phyloP scores from a whole-genome alignment of 2,329 filamentous ascomycete genomes.

The Massarina eburnea region DNA sequence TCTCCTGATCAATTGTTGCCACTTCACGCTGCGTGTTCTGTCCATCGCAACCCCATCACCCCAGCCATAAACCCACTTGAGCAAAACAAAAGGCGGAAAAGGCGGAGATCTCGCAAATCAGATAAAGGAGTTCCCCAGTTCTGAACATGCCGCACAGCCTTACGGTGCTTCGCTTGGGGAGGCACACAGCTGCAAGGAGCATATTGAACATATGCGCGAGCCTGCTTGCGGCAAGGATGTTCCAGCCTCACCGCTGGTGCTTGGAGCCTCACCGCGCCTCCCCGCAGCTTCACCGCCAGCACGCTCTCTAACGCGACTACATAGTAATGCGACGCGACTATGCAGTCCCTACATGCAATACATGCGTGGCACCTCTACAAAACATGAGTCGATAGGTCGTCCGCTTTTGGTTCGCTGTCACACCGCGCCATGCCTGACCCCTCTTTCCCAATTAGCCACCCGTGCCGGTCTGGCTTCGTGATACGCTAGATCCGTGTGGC shows the following conservation, averaged over 20 bases:
- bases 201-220: slow-evolving; percentile 9
- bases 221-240: slow-evolving; percentile 1
- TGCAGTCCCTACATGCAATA: neutral
- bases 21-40: too few species aligned
- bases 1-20: too few species aligned
- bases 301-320: neutral
- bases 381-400: neutral
- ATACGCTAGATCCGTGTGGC: too few species aligned
- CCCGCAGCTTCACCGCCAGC: slow-evolving; percentile 10
- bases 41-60: too few species aligned
- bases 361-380: neutral
- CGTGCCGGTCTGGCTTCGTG: too few species aligned
- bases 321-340: slow-evolving; percentile 1
- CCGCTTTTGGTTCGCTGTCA: neutral
- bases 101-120: too few species aligned
- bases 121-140: too few species aligned
- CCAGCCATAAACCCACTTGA: too few species aligned
- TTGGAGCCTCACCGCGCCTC: slow-evolving; percentile 5
- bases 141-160: slow-evolving; percentile 12
- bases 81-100: too few species aligned
- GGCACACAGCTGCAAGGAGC: slow-evolving; percentile 5
- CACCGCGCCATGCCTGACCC: too few species aligned
- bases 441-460: too few species aligned
- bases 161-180: slow-evolving; percentile 10
- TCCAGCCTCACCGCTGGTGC: slow-evolving; percentile 10